These are phyloP conservation scores for Atalantia buxifolia DNA, from an alignment of 345 rosid species.

Conservation along the genomic window DNA sequence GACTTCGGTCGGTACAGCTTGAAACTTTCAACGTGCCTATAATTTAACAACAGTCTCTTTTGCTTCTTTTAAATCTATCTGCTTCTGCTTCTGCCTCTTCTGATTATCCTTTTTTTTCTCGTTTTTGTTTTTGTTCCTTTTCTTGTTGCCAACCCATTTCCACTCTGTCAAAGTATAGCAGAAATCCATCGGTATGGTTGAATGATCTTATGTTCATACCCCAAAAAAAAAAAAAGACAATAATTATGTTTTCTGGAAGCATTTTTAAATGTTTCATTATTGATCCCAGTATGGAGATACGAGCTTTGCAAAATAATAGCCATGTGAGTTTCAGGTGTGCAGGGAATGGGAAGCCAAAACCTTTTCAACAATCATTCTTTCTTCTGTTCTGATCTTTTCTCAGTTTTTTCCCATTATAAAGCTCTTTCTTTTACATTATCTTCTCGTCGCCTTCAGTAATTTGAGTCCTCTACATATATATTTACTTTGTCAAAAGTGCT, in stretches of 20 bases:
- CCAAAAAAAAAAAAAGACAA: not conserved
- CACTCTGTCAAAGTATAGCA: constrained; percentile 8
- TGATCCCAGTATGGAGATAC: constrained; percentile 17
- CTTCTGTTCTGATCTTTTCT: not conserved
- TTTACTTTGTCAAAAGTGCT: not conserved
- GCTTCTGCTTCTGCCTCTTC: not conserved
- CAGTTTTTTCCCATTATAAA: constrained; percentile 14
- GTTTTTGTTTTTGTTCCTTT: not conserved
- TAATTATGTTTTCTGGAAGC: not conserved
- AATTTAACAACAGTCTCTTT: not conserved
- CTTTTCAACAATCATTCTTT: constrained; percentile 24
- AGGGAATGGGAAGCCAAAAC: constrained; percentile 27
- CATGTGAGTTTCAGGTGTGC: constrained; percentile 32
- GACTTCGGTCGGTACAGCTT: constrained; percentile 8
- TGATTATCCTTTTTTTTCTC: not conserved
- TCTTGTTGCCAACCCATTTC: constrained; percentile 26
- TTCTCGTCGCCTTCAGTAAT: not conserved
- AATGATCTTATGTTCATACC: not conserved
- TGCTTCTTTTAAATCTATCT: not conserved
- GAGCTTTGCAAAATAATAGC: constrained; percentile 15
- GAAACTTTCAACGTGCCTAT: constrained; percentile 24
- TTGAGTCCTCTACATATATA: not conserved
- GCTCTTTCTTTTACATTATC: constrained; percentile 4
- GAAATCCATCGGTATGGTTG: constrained; percentile 1
- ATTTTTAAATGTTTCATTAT: constrained; percentile 17